phyloP scores from a whole-genome alignment of 176 grass and related monocot species.

The Elaeis guineensis region DNA sequence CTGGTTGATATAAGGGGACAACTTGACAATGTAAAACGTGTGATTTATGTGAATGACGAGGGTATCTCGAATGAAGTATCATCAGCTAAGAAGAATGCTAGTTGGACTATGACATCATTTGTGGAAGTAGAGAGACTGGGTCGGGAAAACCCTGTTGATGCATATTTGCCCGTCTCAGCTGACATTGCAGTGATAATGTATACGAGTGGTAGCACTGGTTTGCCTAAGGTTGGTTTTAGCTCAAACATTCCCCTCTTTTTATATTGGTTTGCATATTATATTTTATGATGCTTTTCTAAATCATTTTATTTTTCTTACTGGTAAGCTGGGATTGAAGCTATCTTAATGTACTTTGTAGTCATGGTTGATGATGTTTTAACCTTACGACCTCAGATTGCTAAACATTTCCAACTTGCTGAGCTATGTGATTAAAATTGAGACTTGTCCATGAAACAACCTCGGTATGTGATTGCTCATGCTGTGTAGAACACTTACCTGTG shows the following conservation, averaged over 20 bases:
- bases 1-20: slow-evolving; percentile 71
- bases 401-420: no score
- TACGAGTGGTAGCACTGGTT: slow-evolving; percentile 94
- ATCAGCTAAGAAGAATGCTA: slow-evolving; percentile 54
- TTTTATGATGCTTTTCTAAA: neutral
- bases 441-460: no score
- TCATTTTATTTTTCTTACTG: neutral
- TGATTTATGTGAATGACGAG: slow-evolving; percentile 77
- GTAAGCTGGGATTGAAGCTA: no score
- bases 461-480: no score
- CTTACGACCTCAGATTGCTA: no score
- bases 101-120: slow-evolving; percentile 63
- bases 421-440: no score
- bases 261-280: neutral
- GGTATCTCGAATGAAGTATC: slow-evolving; percentile 64
- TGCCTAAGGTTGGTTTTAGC: slow-evolving; percentile 79
- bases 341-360: no score
- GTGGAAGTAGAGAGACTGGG: slow-evolving; percentile 73
- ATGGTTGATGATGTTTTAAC: no score
- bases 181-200: slow-evolving; percentile 96
- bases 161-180: slow-evolving; percentile 48
- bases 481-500: no score
- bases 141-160: slow-evolving; percentile 43
- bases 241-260: slow-evolving; percentile 10
- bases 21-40: slow-evolving; percentile 73